Evolutionary conservation across 768 basidiomycete genomes (phyloP), one percentile per base, ranked within the genome.

Genomic region (Neoboletus brunneissimus): DNA sequence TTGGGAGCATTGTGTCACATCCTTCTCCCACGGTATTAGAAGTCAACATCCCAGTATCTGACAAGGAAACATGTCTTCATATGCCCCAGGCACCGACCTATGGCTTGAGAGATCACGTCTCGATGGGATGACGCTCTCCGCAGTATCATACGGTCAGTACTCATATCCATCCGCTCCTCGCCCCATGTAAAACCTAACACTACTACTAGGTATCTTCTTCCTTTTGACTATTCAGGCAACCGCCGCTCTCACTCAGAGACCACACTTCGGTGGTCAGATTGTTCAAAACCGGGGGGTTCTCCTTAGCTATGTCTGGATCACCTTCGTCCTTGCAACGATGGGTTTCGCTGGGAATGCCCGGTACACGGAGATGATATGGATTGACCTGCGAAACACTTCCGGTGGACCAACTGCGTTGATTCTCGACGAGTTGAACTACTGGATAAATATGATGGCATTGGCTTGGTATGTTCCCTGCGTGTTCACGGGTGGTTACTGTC

Each of bases 321-420:
- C 68, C 2, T 73, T 73, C 35, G 12, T 41, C 15, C 49, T 73
- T 34, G 73, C 59, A 7, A 69, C 66, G 1, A 51, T 75, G 9
- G 64, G 61, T 8, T 60, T 68, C 7, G 69, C 56, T 6, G 55
- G 46, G 3, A 66, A 72, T 25, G 56, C 61, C 3, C 67, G 60
- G 38, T 72, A 67, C 53, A 72, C 61, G 51, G 66, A 57, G 22
- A 63, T 68, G 71, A 67, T 72, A n/a, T 76, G 56, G 60, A 71
- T 72, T 22, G 71, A 73, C 37, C 8, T 67, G 32, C 69, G 72
- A 11, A 56, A 58, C 25, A 20, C 49, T 7, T 40, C 56, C 1
- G 60, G 59, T 38, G 60, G 59, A 5, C 52, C 63, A 5, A 62
- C 56, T 15, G 62, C 59, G 37, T 58, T 38, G 50, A 56, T 63